These are phyloP conservation scores for Letharia lupina DNA, from an alignment of 495 filamentous ascomycete species.

Conservation along the genomic window DNA sequence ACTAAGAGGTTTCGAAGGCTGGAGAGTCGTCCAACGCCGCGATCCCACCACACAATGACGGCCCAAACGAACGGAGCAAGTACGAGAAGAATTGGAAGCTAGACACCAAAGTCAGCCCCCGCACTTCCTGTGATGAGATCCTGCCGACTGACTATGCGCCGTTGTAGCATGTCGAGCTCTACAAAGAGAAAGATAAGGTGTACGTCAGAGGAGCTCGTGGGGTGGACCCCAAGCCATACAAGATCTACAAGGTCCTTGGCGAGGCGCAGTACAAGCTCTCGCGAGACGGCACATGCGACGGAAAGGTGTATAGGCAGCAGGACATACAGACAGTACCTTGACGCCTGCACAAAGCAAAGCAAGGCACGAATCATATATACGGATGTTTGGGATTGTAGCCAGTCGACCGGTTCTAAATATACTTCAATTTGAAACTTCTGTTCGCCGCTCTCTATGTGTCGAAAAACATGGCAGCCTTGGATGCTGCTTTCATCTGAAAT, in stretches of 20 bases:
- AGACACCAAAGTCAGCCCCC: neutral
- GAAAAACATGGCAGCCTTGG: neutral
- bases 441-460: too few relatives aligned
- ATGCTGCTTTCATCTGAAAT: neutral
- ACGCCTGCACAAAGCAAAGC: neutral
- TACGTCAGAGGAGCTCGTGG: conserved; percentile 11
- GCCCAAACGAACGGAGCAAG: conserved; percentile 1
- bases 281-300: conserved; percentile 6
- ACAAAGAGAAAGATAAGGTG: neutral
- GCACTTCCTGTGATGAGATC: neutral
- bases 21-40: conserved; percentile 4
- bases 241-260: conserved; percentile 2
- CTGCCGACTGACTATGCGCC: neutral
- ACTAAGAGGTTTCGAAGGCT: neutral
- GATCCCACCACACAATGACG: neutral
- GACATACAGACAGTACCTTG: conserved; percentile 3
- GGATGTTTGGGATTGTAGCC: neutral
- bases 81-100: neutral
- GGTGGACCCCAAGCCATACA: conserved; percentile 13
- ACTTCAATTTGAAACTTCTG: too few relatives aligned
- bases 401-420: neutral
- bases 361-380: too few relatives aligned
- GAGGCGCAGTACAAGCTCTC: conserved; percentile 13
- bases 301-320: conserved; percentile 2
- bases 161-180: neutral